Base-by-base conservation (phyloP, 2,329 filamentous ascomycete genomes). In the Pseudogymnoascus sp. region DNA sequence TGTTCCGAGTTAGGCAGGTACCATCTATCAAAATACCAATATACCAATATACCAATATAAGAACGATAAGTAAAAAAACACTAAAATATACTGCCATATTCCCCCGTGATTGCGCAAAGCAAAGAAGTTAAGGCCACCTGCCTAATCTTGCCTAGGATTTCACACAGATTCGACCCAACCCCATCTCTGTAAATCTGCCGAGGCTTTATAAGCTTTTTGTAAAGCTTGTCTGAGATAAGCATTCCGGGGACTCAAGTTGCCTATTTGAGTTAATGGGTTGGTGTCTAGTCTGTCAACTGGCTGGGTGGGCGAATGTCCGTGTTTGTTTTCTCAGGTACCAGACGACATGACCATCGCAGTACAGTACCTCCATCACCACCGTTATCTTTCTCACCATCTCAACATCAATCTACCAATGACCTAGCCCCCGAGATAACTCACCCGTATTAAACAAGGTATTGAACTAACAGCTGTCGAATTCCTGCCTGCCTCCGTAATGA, bases 221-320 rank as follows among this genome's bases (percentile, higher is more conserved):
- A 47, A 47, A 47, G 41, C 41, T 47, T 47, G 41, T 47, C 41
- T 47, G 22, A 14, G 41, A 47, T 47, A 47, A 47, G 41, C 41
- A 47, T 47, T 47, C 14, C 22, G 28, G 20, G 41, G 28, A 47
- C 22, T 28, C 41, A 22, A 47, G 22, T 47, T 47, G 41, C 41
- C 41, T 47, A 47, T 47, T 22, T 28, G 14, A 28, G 41, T 47
- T 28, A 47, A 47, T 28, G n/a, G 28, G 15, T 22, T 22, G 22
- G 22, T 47, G 22, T 28, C 22, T n/a, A 15, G 41, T 22, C 14
- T 47, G 14, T 28, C 14, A 22, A 11, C 41, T 7, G 41, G 2
- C 22, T 15, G 6, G 11, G 22, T 47, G 41, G 12, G 14, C 41
- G n/a, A 47, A 28, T 4, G 15, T 28, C 9, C n/a, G n/a, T 28